Conservation (phyloP, 768 basidiomycete genomes). For the Boletellus sp. region DNA sequence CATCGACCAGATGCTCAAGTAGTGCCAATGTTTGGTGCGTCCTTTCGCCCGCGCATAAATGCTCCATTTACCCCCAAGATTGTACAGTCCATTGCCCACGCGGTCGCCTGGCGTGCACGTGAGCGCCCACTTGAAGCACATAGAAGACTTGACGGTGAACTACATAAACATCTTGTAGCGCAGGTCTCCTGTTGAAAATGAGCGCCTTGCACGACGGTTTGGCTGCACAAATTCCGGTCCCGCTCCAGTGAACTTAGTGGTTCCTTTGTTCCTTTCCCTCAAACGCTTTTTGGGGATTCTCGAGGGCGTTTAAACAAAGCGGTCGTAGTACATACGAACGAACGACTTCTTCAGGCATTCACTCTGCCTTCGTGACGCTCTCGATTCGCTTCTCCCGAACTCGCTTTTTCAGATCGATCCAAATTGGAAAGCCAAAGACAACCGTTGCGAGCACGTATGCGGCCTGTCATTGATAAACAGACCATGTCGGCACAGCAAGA, state of each 20-base stretch:
- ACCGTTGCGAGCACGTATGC: slow-evolving; percentile 52
- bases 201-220: too few relatives aligned
- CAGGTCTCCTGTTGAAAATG: too few relatives aligned
- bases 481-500: background rate
- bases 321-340: too few relatives aligned
- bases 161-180: too few relatives aligned
- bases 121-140: background rate
- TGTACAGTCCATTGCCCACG: background rate
- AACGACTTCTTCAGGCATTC: background rate
- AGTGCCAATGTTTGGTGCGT: slow-evolving; percentile 9
- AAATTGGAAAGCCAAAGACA: slow-evolving; percentile 52
- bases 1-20: slow-evolving; percentile 39
- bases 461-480: slow-evolving; percentile 34
- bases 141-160: too few relatives aligned
- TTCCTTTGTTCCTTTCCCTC: too few relatives aligned
- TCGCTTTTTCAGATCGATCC: slow-evolving; percentile 49
- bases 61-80: background rate
- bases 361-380: slow-evolving; percentile 75
- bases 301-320: too few relatives aligned
- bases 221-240: too few relatives aligned
- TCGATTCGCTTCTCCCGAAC: slow-evolving; percentile 70
- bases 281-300: too few relatives aligned
- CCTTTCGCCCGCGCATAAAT: background rate
- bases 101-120: background rate
- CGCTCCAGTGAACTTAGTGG: too few relatives aligned